Percentiles rank a stretch among this genome's conserved stretches.
Evolutionary conservation across 2,329 filamentous ascomycete species (phyloP).

Genomic region (Ophiostoma himal-ulmi): DNA sequence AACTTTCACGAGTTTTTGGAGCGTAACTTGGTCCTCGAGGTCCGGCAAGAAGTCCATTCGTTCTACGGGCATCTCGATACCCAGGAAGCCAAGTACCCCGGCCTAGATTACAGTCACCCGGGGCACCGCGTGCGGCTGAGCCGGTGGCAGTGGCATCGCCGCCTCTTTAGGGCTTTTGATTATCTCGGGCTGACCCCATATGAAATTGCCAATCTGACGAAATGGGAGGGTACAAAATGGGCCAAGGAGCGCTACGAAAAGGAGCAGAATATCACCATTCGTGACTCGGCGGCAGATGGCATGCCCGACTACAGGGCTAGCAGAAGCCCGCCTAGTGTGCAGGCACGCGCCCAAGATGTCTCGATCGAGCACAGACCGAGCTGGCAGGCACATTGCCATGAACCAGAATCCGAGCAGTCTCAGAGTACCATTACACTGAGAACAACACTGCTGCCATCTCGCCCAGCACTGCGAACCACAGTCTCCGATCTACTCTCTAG

Average conservation of each 20-base stretch:
- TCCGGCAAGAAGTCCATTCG: constrained; percentile 69
- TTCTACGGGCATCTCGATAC: constrained; percentile 77
- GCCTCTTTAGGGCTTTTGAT: constrained; percentile 72
- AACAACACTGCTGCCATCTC: not conserved
- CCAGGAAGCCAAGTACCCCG: constrained; percentile 74
- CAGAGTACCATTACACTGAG: not conserved
- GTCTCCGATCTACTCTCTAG: not conserved
- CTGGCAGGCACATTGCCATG: too few species aligned
- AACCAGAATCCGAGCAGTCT: not conserved
- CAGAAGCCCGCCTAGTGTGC: not conserved
- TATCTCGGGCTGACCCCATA: constrained; percentile 58
- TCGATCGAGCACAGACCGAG: not conserved
- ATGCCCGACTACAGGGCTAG: constrained; percentile 53
- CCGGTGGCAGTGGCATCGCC: constrained; percentile 69
- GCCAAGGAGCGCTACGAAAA: constrained; percentile 73
- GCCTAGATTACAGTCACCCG: constrained; percentile 67
- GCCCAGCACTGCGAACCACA: constrained; percentile 1
- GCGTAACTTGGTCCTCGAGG: constrained; percentile 67
- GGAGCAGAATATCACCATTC: constrained; percentile 64
- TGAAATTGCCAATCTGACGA: constrained; percentile 67
- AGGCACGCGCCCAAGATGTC: not conserved
- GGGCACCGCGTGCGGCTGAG: constrained; percentile 72
- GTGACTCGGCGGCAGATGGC: constrained; percentile 65
- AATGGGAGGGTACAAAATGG: constrained; percentile 81
- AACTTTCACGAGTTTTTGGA: constrained; percentile 66